A percentile compares a stretch with the other conserved stretches of the same genome.
phyloP scores from a whole-genome alignment of 2,329 filamentous ascomycete species.

The Decorospora gaudefroyi region DNA sequence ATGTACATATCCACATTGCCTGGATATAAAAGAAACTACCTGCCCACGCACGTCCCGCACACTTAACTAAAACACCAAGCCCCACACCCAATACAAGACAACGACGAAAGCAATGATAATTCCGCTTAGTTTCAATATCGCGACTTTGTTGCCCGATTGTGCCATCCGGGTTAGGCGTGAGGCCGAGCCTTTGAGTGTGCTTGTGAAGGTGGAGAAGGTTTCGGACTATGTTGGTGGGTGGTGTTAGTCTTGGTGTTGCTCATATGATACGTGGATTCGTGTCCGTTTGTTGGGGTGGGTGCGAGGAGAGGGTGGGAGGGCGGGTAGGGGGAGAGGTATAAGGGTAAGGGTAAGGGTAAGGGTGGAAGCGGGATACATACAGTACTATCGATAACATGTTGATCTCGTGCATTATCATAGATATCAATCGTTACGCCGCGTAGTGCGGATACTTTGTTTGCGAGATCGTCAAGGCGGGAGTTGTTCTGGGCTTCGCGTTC shows the following conservation, averaged over 20 bases:
- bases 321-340: not conserved
- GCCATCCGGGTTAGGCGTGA: constrained; percentile 87
- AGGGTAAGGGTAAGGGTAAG: not conserved
- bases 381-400: constrained; percentile 86
- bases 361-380: constrained; percentile 58
- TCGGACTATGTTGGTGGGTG: constrained; percentile 70
- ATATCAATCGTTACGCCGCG: constrained; percentile 96
- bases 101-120: constrained; percentile 77
- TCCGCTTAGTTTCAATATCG: constrained; percentile 84
- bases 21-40: too few relatives aligned
- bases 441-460: constrained; percentile 86
- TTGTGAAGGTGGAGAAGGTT: constrained; percentile 86
- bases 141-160: constrained; percentile 84
- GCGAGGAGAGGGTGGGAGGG: not conserved
- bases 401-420: constrained; percentile 90
- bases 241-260: too few relatives aligned
- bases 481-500: constrained; percentile 83
- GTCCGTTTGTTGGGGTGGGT: not conserved
- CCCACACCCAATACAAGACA: constrained; percentile 71
- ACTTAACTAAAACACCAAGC: constrained; percentile 23
- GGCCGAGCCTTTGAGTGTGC: constrained; percentile 81
- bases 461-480: constrained; percentile 86
- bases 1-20: not conserved
- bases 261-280: too few relatives aligned
- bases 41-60: not conserved